Evolutionary conservation across 345 rosid species (phyloP).

Genomic region (Brassica rapa): DNA sequence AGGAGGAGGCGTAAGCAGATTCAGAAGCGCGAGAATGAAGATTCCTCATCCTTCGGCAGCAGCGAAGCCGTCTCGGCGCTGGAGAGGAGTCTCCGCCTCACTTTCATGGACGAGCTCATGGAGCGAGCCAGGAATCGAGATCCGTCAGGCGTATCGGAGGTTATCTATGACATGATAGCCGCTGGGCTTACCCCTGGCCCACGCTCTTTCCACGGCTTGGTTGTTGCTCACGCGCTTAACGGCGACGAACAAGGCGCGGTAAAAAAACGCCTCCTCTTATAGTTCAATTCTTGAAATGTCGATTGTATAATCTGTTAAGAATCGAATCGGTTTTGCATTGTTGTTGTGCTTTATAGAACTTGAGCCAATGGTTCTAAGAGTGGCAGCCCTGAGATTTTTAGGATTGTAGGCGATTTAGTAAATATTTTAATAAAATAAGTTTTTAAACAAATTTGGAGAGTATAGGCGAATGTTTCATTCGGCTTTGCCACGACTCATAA

Average conservation of each 20-base stretch:
- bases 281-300: background rate
- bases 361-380: background rate
- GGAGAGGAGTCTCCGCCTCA: conserved; percentile 78
- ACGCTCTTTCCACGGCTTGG: conserved; percentile 89
- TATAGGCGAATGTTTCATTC: too few relatives aligned
- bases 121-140: conserved; percentile 74
- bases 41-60: conserved; percentile 5
- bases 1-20: conserved; percentile 42
- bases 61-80: conserved; percentile 45
- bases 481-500: too few relatives aligned
- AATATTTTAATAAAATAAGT: too few relatives aligned
- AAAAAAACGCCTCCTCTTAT: conserved; percentile 1
- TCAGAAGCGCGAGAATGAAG: conserved; percentile 33
- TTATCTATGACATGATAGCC: conserved; percentile 93
- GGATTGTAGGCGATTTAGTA: too few relatives aligned
- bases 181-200: conserved; percentile 94
- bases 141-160: conserved; percentile 61
- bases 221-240: conserved; percentile 63
- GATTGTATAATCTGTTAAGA: background rate
- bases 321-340: too few relatives aligned
- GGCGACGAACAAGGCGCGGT: conserved; percentile 94
- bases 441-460: too few relatives aligned
- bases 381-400: too few relatives aligned
- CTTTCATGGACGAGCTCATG: conserved; percentile 96
- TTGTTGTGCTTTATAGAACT: too few relatives aligned